Base-by-base conservation (phyloP, 106 monocot genomes). In the Amphibolis antarctica region DNA sequence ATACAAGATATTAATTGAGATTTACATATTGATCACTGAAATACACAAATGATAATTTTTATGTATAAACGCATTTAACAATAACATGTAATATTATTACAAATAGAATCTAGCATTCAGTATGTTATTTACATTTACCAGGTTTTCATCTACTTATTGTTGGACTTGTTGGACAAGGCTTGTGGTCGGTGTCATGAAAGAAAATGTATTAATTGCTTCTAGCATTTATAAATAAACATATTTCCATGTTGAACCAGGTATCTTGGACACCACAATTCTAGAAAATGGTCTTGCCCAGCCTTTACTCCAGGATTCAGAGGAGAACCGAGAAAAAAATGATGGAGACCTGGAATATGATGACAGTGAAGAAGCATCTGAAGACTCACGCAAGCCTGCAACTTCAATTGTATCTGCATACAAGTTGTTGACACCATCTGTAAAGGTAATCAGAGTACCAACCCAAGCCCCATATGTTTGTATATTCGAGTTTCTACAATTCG, bases 391-490 rank as follows among this genome's bases (percentile, higher is more conserved):
- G 27, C 82, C 91, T 70, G 98, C 82, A 57, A 85, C 71, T 71
- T 85, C 91, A 46, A 67, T 98, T 69, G 53, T 64, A 72, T 84
- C 90, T 61, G 98, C 91, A n/a, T 98, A 91, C 62, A 79, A 80
- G 60, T 74, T 98, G 45, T 90, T 98, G 74, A 88, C 98, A 46
- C 86, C 91, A 57, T 84, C 98, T 71, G 85, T 98, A 28, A 98
- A 98, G 98, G 98, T 92, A 68, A 55, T 60, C 17, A 46, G 9
- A 44, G 12, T 42, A 5, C 42, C 49, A 49, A 49, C 49, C 17
- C 18, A 14, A 49, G n/a, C 18, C 4, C n/a, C 13, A 19, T 0
- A 3, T 49, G 17, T 14, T 49, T 49, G 18, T 15, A 49, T 49
- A 49, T 49, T 49, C 12, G 0, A 14, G 18, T 49, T 10, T 49